These are phyloP conservation scores for Cryptococcus sp. DNA, from an alignment of 1,284 basidiomycete species.

Conservation along the genomic window DNA sequence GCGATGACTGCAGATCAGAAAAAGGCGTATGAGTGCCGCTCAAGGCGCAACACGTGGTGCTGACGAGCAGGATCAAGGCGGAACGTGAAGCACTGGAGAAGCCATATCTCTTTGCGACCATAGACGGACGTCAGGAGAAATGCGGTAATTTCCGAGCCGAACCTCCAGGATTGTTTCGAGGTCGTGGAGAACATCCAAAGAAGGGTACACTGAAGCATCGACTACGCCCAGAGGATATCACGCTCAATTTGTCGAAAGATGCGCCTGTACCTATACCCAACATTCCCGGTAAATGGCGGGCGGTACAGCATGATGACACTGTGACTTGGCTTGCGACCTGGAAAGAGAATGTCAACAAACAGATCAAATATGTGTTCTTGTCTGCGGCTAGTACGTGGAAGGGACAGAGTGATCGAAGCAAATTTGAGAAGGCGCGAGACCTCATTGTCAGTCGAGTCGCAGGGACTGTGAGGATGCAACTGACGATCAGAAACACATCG, in stretches of 20 bases:
- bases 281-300: constrained; percentile 80
- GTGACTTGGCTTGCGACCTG: constrained; percentile 97
- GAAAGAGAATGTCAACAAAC: constrained; percentile 91
- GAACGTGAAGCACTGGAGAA: constrained; percentile 77
- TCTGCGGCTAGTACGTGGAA: constrained; percentile 90
- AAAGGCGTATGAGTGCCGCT: constrained; percentile 55
- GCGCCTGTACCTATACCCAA: constrained; percentile 74
- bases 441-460: constrained; percentile 64
- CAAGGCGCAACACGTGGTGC: not conserved
- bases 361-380: constrained; percentile 93
- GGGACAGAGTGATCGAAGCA: constrained; percentile 90
- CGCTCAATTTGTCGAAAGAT: constrained; percentile 80
- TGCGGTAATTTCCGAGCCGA: constrained; percentile 98
- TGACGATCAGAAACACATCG: constrained; percentile 69
- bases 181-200: constrained; percentile 96
- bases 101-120: constrained; percentile 75
- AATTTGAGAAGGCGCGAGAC: constrained; percentile 94
- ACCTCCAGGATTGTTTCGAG: constrained; percentile 94
- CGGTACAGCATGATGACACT: constrained; percentile 78
- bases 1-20: constrained; percentile 77
- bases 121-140: constrained; percentile 96
- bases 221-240: constrained; percentile 87
- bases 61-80: constrained; percentile 59
- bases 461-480: not conserved
- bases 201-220: constrained; percentile 93